A percentile compares a stretch with the other conserved stretches of the same genome.
These are phyloP conservation scores for Eucalyptus victrix DNA, from an alignment of 345 rosid genomes.

Conservation along the genomic window DNA sequence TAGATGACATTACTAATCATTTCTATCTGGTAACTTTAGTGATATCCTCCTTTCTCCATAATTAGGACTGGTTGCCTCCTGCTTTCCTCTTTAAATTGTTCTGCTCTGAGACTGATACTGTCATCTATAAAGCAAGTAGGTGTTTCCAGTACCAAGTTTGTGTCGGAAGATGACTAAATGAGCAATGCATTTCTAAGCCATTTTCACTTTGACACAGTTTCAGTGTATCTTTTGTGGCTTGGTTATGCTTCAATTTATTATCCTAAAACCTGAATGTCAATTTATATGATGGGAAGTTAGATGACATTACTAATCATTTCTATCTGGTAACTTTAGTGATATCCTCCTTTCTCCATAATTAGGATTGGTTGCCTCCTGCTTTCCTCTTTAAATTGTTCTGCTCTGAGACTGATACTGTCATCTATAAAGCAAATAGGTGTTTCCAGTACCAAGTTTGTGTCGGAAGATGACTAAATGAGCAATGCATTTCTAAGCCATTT, in stretches of 20 bases:
- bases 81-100: not conserved
- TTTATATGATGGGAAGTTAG: not conserved
- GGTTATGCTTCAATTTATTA: not conserved
- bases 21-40: not conserved
- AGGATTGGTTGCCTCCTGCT: not conserved
- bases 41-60: not conserved
- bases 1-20: not conserved
- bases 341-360: not conserved
- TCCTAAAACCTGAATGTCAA: not conserved
- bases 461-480: too few relatives aligned
- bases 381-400: not conserved
- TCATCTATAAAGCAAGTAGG: slow-evolving; percentile 1
- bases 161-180: too few relatives aligned
- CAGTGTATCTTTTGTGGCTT: too few relatives aligned
- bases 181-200: too few relatives aligned
- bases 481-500: not conserved
- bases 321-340: not conserved
- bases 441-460: too few relatives aligned
- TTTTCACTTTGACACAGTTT: too few relatives aligned
- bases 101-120: not conserved
- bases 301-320: not conserved
- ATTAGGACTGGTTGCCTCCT: not conserved
- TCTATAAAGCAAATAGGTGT: not conserved
- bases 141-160: too few relatives aligned
- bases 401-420: not conserved